Base-by-base conservation (phyloP, 306 rosid species). In the Gastrolobium bilobum region DNA sequence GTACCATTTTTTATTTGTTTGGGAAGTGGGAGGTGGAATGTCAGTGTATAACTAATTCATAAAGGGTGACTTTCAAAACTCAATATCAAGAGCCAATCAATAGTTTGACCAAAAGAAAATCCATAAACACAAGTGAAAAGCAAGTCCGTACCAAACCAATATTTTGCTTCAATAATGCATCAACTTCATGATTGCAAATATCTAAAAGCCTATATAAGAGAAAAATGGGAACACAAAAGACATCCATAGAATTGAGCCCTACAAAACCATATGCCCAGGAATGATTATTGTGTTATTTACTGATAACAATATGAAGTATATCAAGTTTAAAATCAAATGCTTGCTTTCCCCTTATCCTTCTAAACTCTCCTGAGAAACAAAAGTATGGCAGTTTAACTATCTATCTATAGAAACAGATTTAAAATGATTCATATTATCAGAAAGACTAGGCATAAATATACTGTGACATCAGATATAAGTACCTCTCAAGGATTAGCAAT, bases 401-500 rank as follows among this genome's bases (percentile, higher is more conserved):
- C 51, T 26, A 69, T 70, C 30, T 11, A 57, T 34, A 72, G 37
- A 65, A 69, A 46, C 14, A 62, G 44, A 80, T 46, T 57, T 26
- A 60, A 82, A 56, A 75, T 10, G 63, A 56, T 63, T 75, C 54
- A 54, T 10, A 43, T 38, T 5, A 62, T 35, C 50, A 51, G 11
- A 79, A 52, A 29, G 57, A 72, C 26, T 11, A 38, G 56, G 46
- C 13, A 75, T 61, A 73, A 63, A 62, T 20, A 20, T 20, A 20
- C 2, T 39, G 73, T 40, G 64, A 40, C 38, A 26, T 44, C 6
- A 44, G 53, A 40, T 72, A 71, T 50, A 47, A 54, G 66, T 68
- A 95, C 99, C 98, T 92, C 84, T 95, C 99, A 62, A 95, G 94
- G 37, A 93, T 91, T 72, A 82, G 96, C 88, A 95, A 73, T 14